Conservation (phyloP, 768 basidiomycete genomes). For the Russula dissimulans region DNA sequence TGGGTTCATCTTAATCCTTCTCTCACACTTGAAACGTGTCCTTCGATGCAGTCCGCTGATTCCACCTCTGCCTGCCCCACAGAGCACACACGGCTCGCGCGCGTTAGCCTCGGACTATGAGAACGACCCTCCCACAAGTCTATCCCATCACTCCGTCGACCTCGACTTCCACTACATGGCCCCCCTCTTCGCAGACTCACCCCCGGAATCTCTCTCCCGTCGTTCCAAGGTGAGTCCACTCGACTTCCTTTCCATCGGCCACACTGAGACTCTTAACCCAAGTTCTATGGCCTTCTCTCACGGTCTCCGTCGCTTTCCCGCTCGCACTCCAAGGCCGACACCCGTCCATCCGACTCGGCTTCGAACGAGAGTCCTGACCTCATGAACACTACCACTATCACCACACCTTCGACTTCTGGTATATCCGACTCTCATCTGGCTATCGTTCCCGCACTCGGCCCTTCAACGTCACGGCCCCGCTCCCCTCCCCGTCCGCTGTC, state of each 20-base stretch:
- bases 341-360: slow-evolving; percentile 19
- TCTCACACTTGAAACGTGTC: slow-evolving; percentile 8
- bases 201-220: slow-evolving; percentile 2
- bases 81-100: slow-evolving; percentile 22
- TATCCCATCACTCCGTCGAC: slow-evolving; percentile 14
- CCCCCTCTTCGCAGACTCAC: slow-evolving; percentile 8
- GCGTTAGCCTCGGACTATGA: slow-evolving; percentile 19
- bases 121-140: slow-evolving; percentile 13
- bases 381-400: slow-evolving; percentile 18
- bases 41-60: background rate
- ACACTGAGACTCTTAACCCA: background rate
- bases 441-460: slow-evolving; percentile 21
- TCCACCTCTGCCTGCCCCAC: background rate
- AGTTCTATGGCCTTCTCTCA: slow-evolving; percentile 53
- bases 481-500: slow-evolving; percentile 53
- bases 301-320: slow-evolving; percentile 49
- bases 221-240: slow-evolving; percentile 15
- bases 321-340: slow-evolving; percentile 32
- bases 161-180: slow-evolving; percentile 19
- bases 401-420: slow-evolving; percentile 16
- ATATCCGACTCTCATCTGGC: slow-evolving; percentile 19
- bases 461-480: slow-evolving; percentile 41
- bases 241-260: background rate
- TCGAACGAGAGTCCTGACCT: slow-evolving; percentile 19
- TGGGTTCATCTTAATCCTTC: slow-evolving; percentile 9